Base-by-base conservation (phyloP, 2,329 filamentous ascomycete genomes). In the Exophiala oligosperma region DNA sequence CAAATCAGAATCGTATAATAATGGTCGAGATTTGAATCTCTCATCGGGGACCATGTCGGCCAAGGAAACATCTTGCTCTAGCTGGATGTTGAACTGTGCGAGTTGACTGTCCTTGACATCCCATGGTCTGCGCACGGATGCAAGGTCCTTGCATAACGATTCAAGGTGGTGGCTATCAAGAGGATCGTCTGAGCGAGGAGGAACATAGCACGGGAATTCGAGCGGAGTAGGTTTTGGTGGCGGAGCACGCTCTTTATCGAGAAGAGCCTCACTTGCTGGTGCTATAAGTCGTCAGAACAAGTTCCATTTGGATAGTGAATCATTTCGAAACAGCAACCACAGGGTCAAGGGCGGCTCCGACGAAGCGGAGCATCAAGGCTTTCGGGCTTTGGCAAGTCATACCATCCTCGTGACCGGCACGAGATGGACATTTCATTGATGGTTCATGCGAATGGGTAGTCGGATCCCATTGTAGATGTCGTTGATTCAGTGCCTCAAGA, bases 131-230 rank as follows among this genome's bases (percentile, higher is more conserved):
- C 72, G 72, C 50, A 77, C 70, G 23, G 67, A 67, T 56, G 80
- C 79, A 38, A 83, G 73, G 23, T 73, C 66, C 54, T 73, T 67
- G 49, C 81, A 71, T 12, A 79, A 71, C n/a, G 68, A 66, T 44
- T 68, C 63, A 67, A 77, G 64, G 61, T 72, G 70, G 8, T 68
- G 67, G 44, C 71, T 65, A 9, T 68, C 68, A 67, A 75, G 75
- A 59, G 72, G 54, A 7, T 66, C 59, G 37, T 67, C 49, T n/a
- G 66, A 68, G 64, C 65, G 68, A 61, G 74, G 72, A 35, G 77
- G 74, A 28, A 69, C 64, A 60, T 80, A 77, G 53, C 68, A 67
- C 32, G 82, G 82, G 64, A 84, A 84, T 53, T 79, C 79, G 48
- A 83, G 72, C 21, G 77, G 76, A 26, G 76, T 80, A 35, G 81